phyloP scores from a whole-genome alignment of 805 yeast genomes.

The Saccharomycopsis javanensis region DNA sequence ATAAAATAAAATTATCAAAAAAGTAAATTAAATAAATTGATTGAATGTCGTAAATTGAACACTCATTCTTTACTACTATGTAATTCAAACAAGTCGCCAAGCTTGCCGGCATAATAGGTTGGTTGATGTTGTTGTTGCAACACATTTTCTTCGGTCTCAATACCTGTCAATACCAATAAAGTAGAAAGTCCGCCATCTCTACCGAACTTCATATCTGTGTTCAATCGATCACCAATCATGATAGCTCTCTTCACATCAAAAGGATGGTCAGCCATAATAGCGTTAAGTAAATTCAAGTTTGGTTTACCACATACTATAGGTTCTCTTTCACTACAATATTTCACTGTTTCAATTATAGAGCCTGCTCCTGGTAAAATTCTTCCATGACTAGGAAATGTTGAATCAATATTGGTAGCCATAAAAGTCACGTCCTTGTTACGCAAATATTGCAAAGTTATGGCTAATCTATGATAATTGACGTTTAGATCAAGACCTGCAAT shows the following conservation, averaged over 20 bases:
- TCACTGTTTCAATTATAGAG: conserved; percentile 68
- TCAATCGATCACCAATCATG: conserved; percentile 93
- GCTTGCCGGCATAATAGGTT: conserved; percentile 53
- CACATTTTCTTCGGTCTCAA: conserved; percentile 65
- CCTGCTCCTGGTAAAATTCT: conserved; percentile 92
- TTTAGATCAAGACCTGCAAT: conserved; percentile 76
- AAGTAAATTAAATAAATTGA: background rate
- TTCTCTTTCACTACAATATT: conserved; percentile 64
- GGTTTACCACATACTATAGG: conserved; percentile 96
- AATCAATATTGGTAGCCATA: conserved; percentile 89
- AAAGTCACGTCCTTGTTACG: conserved; percentile 55
- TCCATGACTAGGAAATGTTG: conserved; percentile 88
- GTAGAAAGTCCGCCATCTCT: conserved; percentile 80
- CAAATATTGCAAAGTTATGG: conserved; percentile 74
- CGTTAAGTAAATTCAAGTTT: conserved; percentile 77
- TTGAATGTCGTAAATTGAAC: background rate
- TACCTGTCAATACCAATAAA: conserved; percentile 81
- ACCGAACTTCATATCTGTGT: conserved; percentile 93
- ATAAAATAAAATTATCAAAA: background rate
- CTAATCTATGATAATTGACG: conserved; percentile 72
- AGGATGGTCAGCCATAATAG: conserved; percentile 60
- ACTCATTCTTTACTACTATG: background rate
- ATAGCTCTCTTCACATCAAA: conserved; percentile 50
- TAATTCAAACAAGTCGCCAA: conserved; percentile 70
- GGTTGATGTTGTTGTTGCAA: conserved; percentile 40